Evolutionary conservation across 73 alveolate species (phyloP).

Genomic region (Uronychia setigera): DNA sequence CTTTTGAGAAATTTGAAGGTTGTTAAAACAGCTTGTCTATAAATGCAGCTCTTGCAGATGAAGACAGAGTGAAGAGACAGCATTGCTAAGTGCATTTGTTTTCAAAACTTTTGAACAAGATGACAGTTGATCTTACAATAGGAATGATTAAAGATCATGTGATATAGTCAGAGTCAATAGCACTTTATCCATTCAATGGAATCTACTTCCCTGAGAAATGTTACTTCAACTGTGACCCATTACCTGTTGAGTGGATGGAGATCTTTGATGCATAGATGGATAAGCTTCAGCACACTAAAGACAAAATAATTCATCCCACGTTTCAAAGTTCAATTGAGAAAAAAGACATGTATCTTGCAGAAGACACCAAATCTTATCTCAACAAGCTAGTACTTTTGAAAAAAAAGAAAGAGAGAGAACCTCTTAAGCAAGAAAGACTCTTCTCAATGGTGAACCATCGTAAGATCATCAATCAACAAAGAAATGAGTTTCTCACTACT

Average conservation of each 20-base stretch:
- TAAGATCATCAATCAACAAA: not conserved
- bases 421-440: not conserved
- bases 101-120: not conserved
- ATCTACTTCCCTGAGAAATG: slow-evolving; percentile 46
- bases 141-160: slow-evolving; percentile 45
- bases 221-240: slow-evolving; percentile 50
- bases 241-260: slow-evolving; percentile 62
- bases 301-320: not conserved
- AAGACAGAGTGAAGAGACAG: slow-evolving; percentile 12
- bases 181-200: slow-evolving; percentile 25
- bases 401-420: not conserved
- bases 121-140: slow-evolving; percentile 1
- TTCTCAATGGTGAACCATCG: not conserved
- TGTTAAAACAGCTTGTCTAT: not conserved
- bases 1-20: slow-evolving; percentile 24
- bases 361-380: not conserved
- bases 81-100: slow-evolving; percentile 1
- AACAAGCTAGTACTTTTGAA: not conserved
- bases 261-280: slow-evolving; percentile 3
- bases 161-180: slow-evolving; percentile 42
- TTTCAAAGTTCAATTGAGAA: not conserved
- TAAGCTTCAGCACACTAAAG: not conserved
- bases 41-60: not conserved
- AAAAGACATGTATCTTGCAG: not conserved
- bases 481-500: not conserved